These are phyloP conservation scores for Talaromyces sp. DNA, from an alignment of 2,329 filamentous ascomycete species.

Conservation along the genomic window DNA sequence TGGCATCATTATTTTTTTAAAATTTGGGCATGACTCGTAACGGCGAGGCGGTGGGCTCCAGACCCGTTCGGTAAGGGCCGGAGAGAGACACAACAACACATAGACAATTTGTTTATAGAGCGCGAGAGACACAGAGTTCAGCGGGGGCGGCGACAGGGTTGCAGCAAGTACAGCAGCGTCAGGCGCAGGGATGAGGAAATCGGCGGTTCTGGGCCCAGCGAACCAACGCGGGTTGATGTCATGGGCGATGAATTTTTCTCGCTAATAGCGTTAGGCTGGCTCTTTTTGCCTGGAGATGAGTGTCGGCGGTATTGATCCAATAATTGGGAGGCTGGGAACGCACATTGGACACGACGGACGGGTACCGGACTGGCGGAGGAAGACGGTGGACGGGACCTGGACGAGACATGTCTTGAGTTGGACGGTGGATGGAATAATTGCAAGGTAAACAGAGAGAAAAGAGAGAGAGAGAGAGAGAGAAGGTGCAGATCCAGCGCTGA, in stretches of 20 bases:
- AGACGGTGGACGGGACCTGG: too few relatives aligned
- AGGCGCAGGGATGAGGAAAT: background rate
- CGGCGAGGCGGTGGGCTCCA: background rate
- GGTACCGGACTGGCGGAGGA: too few relatives aligned
- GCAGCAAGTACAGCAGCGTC: background rate
- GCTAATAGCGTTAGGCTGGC: background rate
- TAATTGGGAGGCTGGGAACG: too few relatives aligned
- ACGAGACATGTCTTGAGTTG: too few relatives aligned
- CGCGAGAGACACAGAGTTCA: background rate
- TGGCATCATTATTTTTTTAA: background rate
- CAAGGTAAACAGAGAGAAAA: background rate
- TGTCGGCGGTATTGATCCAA: too few relatives aligned
- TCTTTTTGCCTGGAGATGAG: too few relatives aligned
- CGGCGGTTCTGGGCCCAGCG: conserved; percentile 7
- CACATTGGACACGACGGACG: too few relatives aligned
- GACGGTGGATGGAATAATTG: too few relatives aligned
- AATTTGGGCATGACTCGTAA: background rate
- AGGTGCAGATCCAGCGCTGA: background rate
- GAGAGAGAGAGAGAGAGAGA: background rate
- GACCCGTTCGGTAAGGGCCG: background rate
- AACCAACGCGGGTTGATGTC: conserved; percentile 11
- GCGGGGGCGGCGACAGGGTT: background rate
- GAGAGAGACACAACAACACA: background rate
- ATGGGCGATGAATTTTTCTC: background rate
- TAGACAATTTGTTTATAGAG: too few relatives aligned